These are phyloP conservation scores for Lactarius psammicola DNA, from an alignment of 768 basidiomycete species.

Conservation along the genomic window DNA sequence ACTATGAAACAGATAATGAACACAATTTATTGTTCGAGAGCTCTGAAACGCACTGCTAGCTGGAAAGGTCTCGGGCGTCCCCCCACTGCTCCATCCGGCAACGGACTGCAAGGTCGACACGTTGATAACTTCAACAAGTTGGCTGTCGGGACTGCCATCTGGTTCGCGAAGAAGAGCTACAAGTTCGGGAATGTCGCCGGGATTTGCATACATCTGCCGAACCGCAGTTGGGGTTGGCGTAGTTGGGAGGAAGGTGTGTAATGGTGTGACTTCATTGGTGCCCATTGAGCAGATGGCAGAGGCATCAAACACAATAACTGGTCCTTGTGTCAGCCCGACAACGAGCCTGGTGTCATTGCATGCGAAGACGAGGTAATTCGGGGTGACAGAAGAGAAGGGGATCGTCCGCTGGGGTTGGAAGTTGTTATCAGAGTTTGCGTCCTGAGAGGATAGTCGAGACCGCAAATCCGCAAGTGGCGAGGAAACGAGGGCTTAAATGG, in stretches of 20 bases:
- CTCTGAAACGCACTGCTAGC: constrained; percentile 52
- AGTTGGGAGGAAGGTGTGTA: constrained; percentile 47
- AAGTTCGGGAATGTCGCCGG: constrained; percentile 56
- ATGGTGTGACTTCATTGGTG: constrained; percentile 43
- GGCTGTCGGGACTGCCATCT: constrained; percentile 34
- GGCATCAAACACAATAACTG: constrained; percentile 59
- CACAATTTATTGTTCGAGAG: constrained; percentile 1
- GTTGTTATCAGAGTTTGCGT: constrained; percentile 37
- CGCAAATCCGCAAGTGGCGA: constrained; percentile 65
- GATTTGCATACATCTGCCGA: constrained; percentile 62
- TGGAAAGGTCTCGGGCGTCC: constrained; percentile 50
- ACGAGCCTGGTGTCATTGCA: constrained; percentile 58
- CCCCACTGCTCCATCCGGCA: constrained; percentile 55
- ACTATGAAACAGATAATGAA: constrained; percentile 42
- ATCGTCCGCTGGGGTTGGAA: constrained; percentile 57
- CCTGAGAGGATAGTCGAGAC: constrained; percentile 47
- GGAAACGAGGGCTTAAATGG: constrained; percentile 51
- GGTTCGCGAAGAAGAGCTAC: constrained; percentile 57
- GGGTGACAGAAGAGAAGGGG: constrained; percentile 44
- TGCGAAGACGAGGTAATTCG: constrained; percentile 56
- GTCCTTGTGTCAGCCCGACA: constrained; percentile 57
- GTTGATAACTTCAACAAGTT: constrained; percentile 60
- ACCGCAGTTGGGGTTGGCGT: constrained; percentile 41
- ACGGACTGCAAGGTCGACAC: constrained; percentile 46
- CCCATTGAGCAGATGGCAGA: constrained; percentile 49